Percentiles rank a stretch among this genome's conserved stretches.
These are phyloP conservation scores for Bertia moriformis DNA, from an alignment of 2,329 filamentous ascomycete species.

Conservation along the genomic window DNA sequence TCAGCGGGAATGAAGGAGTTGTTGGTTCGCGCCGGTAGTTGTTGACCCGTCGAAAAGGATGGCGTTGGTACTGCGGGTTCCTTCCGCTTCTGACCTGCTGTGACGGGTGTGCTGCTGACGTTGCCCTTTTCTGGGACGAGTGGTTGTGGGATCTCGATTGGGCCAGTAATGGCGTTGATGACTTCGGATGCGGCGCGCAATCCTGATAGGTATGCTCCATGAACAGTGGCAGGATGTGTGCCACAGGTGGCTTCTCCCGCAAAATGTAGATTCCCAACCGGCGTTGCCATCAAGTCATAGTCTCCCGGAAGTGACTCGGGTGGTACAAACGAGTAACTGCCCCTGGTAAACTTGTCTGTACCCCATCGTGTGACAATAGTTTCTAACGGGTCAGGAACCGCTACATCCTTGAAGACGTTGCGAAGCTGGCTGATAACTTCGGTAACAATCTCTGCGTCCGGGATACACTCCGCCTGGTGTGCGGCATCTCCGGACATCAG, in stretches of 20 bases:
- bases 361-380: conserved; percentile 55
- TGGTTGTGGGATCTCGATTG: conserved; percentile 38
- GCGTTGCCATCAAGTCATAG: conserved; percentile 50
- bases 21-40: conserved; percentile 29
- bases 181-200: conserved; percentile 50
- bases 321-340: conserved; percentile 55
- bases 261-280: conserved; percentile 45
- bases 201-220: conserved; percentile 54
- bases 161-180: conserved; percentile 40
- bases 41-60: background rate
- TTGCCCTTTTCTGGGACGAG: conserved; percentile 32
- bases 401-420: conserved; percentile 18
- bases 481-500: conserved; percentile 57
- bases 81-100: conserved; percentile 1
- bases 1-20: conserved; percentile 36
- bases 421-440: conserved; percentile 44
- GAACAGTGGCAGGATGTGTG: conserved; percentile 55
- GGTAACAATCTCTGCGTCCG: conserved; percentile 36
- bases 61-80: background rate
- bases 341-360: conserved; percentile 45
- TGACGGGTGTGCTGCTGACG: conserved; percentile 7
- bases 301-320: conserved; percentile 44
- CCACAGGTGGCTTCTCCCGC: conserved; percentile 57
- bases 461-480: conserved; percentile 41
- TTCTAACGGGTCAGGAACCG: conserved; percentile 43